phyloP scores from a whole-genome alignment of 441 rosid species.

The California macrophylla region DNA sequence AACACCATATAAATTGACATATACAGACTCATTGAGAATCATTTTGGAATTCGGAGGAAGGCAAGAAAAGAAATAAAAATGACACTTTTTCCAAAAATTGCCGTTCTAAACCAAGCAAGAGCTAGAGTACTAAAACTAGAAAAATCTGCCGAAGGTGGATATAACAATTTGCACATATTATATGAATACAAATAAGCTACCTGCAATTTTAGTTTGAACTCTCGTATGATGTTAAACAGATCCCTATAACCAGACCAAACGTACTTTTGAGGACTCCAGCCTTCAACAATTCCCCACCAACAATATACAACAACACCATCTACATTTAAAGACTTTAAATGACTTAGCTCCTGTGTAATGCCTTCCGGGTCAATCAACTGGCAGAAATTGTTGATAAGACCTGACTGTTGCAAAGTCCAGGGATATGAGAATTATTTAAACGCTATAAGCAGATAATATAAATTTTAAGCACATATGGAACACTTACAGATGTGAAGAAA shows the following conservation, averaged over 20 bases:
- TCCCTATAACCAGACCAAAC: conserved; percentile 67
- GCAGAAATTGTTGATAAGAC: conserved; percentile 44
- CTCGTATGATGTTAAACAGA: conserved; percentile 48
- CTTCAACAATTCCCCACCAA: conserved; percentile 78
- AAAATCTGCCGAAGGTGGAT: not conserved
- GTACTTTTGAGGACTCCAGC: conserved; percentile 65
- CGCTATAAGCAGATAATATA: not conserved
- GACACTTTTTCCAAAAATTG: not conserved
- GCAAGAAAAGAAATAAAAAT: not conserved
- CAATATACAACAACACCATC: conserved; percentile 63
- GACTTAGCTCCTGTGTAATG: conserved; percentile 47
- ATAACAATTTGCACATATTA: not conserved
- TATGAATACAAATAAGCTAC: conserved; percentile 19
- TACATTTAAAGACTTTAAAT: conserved; percentile 47
- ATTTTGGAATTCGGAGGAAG: not conserved
- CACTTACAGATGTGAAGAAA: conserved; percentile 6
- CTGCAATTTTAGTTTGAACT: conserved; percentile 61
- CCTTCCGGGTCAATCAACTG: conserved; percentile 53
- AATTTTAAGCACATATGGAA: not conserved
- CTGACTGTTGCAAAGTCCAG: conserved; percentile 34
- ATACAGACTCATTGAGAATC: not conserved
- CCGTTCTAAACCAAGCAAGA: not conserved
- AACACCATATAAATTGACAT: not conserved
- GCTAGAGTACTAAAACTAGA: not conserved
- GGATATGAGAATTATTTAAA: not conserved